Evolutionary conservation across 768 basidiomycete species (phyloP).

Genomic region (Russula emetica): DNA sequence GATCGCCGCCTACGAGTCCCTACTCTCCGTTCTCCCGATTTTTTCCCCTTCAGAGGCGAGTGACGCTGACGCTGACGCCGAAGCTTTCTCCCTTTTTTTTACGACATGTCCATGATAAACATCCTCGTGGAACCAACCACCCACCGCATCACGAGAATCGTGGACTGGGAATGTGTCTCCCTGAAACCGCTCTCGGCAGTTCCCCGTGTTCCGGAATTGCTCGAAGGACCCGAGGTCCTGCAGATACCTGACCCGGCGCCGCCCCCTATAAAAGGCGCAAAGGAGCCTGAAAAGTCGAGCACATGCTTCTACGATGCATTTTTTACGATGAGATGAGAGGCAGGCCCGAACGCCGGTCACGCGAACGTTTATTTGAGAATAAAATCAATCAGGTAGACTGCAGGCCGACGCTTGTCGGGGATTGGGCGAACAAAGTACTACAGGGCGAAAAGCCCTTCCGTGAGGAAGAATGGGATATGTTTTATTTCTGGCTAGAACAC

Average conservation of each 20-base stretch:
- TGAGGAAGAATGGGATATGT: not conserved
- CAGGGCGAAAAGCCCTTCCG: not conserved
- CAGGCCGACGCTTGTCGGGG: too few relatives aligned
- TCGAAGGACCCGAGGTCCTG: conserved; percentile 4
- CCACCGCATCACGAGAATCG: conserved; percentile 14
- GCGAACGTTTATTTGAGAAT: conserved; percentile 6
- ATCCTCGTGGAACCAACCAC: conserved; percentile 23
- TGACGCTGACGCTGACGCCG: not conserved
- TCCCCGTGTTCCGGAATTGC: not conserved
- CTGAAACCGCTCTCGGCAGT: not conserved
- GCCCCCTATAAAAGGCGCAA: not conserved
- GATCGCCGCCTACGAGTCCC: not conserved
- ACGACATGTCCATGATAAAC: conserved; percentile 18
- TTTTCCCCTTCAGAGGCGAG: not conserved
- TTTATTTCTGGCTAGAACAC: not conserved
- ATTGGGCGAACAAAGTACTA: not conserved
- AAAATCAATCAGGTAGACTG: too few relatives aligned
- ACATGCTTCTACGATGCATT: not conserved
- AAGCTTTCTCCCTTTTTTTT: conserved; percentile 2
- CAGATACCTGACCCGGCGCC: not conserved
- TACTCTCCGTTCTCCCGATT: not conserved
- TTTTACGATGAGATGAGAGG: conserved; percentile 2
- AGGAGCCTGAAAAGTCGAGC: not conserved
- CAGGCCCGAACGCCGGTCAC: not conserved
- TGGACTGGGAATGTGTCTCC: conserved; percentile 21